Evolutionary conservation across 805 yeast genomes (phyloP).

Genomic region (Clavispora carvajalis): DNA sequence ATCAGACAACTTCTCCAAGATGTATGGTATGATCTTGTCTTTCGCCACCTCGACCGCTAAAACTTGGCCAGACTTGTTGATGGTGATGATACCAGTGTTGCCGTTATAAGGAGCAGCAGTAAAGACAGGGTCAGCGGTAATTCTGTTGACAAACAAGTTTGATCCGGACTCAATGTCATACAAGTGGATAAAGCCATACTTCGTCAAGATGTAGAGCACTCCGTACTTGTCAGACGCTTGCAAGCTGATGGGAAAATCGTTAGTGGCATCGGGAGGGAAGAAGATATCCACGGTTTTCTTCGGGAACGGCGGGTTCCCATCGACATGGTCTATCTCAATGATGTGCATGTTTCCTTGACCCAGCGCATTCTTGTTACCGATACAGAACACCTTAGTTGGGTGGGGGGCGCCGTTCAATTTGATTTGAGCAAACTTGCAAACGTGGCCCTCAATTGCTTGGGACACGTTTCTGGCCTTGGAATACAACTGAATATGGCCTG

Average conservation of each 20-base stretch:
- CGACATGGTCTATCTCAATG: constrained; percentile 93
- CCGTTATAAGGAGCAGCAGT: constrained; percentile 73
- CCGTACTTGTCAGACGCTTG: constrained; percentile 85
- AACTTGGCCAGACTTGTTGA: constrained; percentile 94
- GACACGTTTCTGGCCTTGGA: constrained; percentile 86
- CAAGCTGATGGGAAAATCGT: constrained; percentile 93
- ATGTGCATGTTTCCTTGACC: constrained; percentile 74
- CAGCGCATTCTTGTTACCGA: constrained; percentile 82
- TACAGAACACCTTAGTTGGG: constrained; percentile 84
- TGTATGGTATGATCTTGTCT: constrained; percentile 82
- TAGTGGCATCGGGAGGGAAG: constrained; percentile 94
- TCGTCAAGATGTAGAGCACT: constrained; percentile 82
- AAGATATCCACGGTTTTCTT: constrained; percentile 90
- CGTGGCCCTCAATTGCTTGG: constrained; percentile 97
- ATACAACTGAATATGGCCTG: constrained; percentile 92
- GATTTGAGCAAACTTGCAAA: constrained; percentile 79
- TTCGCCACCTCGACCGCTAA: constrained; percentile 85
- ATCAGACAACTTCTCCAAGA: constrained; percentile 79
- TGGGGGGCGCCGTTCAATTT: constrained; percentile 65
- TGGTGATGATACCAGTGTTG: constrained; percentile 81
- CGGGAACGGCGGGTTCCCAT: constrained; percentile 73
- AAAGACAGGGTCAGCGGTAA: constrained; percentile 92
- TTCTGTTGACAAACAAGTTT: constrained; percentile 91
- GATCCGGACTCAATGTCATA: constrained; percentile 92
- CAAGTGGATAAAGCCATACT: constrained; percentile 92